These are phyloP conservation scores for Cutaneotrichosporon sp. DNA, from an alignment of 1,284 basidiomycete genomes.

Conservation along the genomic window DNA sequence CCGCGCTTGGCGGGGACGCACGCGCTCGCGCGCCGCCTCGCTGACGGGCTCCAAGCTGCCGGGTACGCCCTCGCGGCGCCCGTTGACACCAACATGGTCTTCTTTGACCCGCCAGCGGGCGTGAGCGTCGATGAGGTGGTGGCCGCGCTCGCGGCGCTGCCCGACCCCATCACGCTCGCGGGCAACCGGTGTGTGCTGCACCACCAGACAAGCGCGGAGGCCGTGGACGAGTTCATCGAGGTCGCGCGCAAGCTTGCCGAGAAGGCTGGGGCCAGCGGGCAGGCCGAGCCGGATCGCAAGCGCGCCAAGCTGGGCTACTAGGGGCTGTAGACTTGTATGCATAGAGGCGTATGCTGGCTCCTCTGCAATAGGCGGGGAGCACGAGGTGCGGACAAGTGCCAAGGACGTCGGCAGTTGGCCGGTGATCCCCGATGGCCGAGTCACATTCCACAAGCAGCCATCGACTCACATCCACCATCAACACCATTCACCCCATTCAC, in stretches of 20 bases:
- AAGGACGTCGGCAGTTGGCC: too few species aligned
- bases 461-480: too few species aligned
- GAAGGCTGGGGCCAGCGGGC: not conserved
- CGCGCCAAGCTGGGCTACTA: slow-evolving; percentile 11
- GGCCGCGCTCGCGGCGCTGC: slow-evolving; percentile 62
- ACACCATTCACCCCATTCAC: too few species aligned
- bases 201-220: slow-evolving; percentile 76
- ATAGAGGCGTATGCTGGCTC: not conserved
- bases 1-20: slow-evolving; percentile 76
- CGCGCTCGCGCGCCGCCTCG: slow-evolving; percentile 69
- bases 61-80: slow-evolving; percentile 72
- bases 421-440: too few species aligned
- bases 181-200: slow-evolving; percentile 73
- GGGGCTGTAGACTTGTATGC: not conserved
- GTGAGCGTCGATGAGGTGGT: slow-evolving; percentile 66
- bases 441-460: too few species aligned
- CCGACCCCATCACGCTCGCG: slow-evolving; percentile 68
- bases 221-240: slow-evolving; percentile 59
- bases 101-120: slow-evolving; percentile 79
- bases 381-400: too few species aligned
- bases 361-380: too few species aligned
- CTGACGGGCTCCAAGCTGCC: slow-evolving; percentile 70
- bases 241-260: slow-evolving; percentile 39
- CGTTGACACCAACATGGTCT: slow-evolving; percentile 92
- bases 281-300: not conserved